These are phyloP conservation scores for Pseudopyricularia cyperi DNA, from an alignment of 2,329 filamentous ascomycete species.

Conservation along the genomic window DNA sequence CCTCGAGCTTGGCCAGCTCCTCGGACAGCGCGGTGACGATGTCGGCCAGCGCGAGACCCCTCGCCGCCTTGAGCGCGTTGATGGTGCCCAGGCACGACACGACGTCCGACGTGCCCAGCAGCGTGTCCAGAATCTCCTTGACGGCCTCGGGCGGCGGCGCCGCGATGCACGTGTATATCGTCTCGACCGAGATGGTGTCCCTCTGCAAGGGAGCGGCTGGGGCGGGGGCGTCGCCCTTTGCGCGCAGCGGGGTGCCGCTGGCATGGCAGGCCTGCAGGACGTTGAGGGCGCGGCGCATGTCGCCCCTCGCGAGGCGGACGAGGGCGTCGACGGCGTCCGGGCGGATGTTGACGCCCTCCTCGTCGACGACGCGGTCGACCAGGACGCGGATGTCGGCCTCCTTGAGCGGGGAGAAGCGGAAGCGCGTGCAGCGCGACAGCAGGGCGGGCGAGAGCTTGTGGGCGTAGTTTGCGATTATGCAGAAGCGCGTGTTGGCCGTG, in stretches of 20 bases:
- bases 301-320: slow-evolving; percentile 79
- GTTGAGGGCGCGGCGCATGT: slow-evolving; percentile 91
- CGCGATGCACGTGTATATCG: slow-evolving; percentile 95
- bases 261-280: slow-evolving; percentile 95
- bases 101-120: slow-evolving; percentile 76
- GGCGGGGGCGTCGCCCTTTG: slow-evolving; percentile 29
- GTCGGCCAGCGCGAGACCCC: slow-evolving; percentile 83
- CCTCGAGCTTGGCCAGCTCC: slow-evolving; percentile 70
- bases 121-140: slow-evolving; percentile 66
- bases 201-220: slow-evolving; percentile 37
- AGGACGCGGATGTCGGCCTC: slow-evolving; percentile 72
- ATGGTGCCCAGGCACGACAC: slow-evolving; percentile 80
- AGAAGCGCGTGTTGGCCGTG: slow-evolving; percentile 93
- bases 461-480: slow-evolving; percentile 97
- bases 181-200: slow-evolving; percentile 74
- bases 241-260: slow-evolving; percentile 62
- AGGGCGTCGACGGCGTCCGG: slow-evolving; percentile 70
- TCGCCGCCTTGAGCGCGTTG: slow-evolving; percentile 71
- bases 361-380: slow-evolving; percentile 79
- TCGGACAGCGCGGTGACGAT: slow-evolving; percentile 81
- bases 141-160: slow-evolving; percentile 87
- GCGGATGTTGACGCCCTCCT: slow-evolving; percentile 76
- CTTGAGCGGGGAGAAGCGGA: slow-evolving; percentile 88
- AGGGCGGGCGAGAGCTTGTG: slow-evolving; percentile 93
- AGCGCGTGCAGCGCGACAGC: slow-evolving; percentile 84